A percentile compares a stretch with the other conserved stretches of the same genome.
Evolutionary conservation across 164 flowering plant genomes (phyloP).

Genomic region (Vitis amurensis): DNA sequence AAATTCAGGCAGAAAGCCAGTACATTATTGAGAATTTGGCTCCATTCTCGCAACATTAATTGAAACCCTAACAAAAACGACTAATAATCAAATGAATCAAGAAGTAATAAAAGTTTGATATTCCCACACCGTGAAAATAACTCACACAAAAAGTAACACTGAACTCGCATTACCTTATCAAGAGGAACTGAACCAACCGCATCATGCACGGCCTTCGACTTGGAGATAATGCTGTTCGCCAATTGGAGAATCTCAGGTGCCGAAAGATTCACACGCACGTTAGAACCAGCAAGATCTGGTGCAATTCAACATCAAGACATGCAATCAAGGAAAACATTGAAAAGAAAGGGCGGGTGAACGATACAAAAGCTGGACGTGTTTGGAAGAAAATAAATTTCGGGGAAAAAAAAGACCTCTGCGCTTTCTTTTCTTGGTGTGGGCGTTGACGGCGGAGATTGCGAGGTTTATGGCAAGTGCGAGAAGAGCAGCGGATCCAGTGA

Average conservation of each 20-base stretch:
- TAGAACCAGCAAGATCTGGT: constrained; percentile 64
- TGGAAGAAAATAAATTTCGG: not conserved
- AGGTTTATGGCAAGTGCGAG: constrained; percentile 62
- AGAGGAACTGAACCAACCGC: constrained; percentile 82
- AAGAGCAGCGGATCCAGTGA: constrained; percentile 81
- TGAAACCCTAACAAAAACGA: too few species aligned
- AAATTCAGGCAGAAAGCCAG: too few species aligned
- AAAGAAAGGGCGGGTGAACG: not conserved
- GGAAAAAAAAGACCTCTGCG: constrained; percentile 42
- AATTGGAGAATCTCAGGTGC: constrained; percentile 71
- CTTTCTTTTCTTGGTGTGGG: constrained; percentile 36
- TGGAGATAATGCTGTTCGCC: constrained; percentile 66
- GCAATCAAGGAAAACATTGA: not conserved
- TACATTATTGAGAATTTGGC: too few species aligned
- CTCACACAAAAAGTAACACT: too few species aligned
- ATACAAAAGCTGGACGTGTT: not conserved
- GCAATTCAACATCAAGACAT: not conserved
- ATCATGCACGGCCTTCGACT: constrained; percentile 79
- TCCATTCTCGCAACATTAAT: too few species aligned
- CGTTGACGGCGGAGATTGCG: constrained; percentile 51
- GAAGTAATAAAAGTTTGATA: not conserved
- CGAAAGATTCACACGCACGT: constrained; percentile 59
- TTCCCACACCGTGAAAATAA: not conserved
- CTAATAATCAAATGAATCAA: not conserved
- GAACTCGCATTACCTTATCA: constrained; percentile 54